Evolutionary conservation across 2,329 filamentous ascomycete genomes (phyloP).

Genomic region (Aspergillus piperis): DNA sequence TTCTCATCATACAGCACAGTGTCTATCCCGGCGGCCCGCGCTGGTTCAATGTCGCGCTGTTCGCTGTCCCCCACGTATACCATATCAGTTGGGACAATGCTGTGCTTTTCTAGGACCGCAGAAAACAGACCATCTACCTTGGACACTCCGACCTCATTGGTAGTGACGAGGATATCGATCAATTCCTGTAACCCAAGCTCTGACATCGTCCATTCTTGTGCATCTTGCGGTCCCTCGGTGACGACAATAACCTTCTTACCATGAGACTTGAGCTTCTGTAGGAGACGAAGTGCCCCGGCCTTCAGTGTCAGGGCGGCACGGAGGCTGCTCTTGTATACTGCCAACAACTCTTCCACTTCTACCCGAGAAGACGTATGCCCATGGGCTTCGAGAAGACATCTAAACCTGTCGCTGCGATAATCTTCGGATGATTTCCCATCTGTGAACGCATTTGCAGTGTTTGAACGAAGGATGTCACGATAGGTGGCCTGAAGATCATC

Average conservation of each 20-base stretch:
- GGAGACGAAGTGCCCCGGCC: conserved; percentile 37
- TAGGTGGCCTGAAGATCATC: conserved; percentile 31
- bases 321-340: conserved; percentile 17
- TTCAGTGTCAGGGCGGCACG: conserved; percentile 36
- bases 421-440: conserved; percentile 49
- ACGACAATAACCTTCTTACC: conserved; percentile 48
- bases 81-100: conserved; percentile 23
- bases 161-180: conserved; percentile 37
- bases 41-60: conserved; percentile 30
- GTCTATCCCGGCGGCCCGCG: conserved; percentile 23
- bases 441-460: conserved; percentile 45
- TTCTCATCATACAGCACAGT: background rate
- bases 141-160: conserved; percentile 33
- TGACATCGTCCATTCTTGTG: conserved; percentile 48
- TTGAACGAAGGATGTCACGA: conserved; percentile 33
- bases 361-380: background rate
- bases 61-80: conserved; percentile 33
- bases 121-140: conserved; percentile 38
- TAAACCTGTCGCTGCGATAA: conserved; percentile 47
- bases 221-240: conserved; percentile 52
- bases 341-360: conserved; percentile 18
- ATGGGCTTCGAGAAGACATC: conserved; percentile 30
- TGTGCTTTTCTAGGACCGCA: conserved; percentile 24
- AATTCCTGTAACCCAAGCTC: conserved; percentile 31
- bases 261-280: conserved; percentile 34